A percentile compares a stretch with the other conserved stretches of the same genome.
Evolutionary conservation across 2,329 filamentous ascomycete species (phyloP).

Genomic region (Xylariaceae sp.): DNA sequence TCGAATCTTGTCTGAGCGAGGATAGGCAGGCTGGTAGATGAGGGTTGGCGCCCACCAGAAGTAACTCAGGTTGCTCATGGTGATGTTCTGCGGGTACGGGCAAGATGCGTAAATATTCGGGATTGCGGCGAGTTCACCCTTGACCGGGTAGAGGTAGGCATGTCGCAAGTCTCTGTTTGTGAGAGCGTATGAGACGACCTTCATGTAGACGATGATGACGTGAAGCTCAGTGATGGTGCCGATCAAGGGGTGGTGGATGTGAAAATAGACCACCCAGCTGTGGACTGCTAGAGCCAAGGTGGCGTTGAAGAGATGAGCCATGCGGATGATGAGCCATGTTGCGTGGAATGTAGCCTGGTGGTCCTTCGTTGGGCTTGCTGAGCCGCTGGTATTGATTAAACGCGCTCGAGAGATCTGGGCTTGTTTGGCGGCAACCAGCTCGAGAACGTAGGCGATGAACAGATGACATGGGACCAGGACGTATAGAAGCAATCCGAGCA

Average conservation of each 20-base stretch:
- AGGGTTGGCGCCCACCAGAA: conserved; percentile 98
- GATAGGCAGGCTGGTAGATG: conserved; percentile 95
- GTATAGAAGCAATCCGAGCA: conserved; percentile 73
- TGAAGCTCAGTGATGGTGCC: conserved; percentile 88
- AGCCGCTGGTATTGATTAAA: conserved; percentile 42
- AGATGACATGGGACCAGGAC: conserved; percentile 86
- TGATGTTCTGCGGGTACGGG: conserved; percentile 89
- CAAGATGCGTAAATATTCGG: conserved; percentile 78
- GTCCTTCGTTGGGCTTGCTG: conserved; percentile 52
- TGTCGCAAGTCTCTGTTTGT: conserved; percentile 94
- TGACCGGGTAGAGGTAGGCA: conserved; percentile 73
- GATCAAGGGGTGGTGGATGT: conserved; percentile 88
- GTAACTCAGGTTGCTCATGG: conserved; percentile 78
- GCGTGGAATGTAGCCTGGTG: conserved; percentile 62
- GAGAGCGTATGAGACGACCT: conserved; percentile 91
- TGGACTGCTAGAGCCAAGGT: conserved; percentile 75
- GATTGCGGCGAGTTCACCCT: conserved; percentile 60
- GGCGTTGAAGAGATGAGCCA: conserved; percentile 77
- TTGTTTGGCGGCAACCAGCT: conserved; percentile 73
- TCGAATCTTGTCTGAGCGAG: conserved; percentile 71
- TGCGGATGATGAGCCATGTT: conserved; percentile 75
- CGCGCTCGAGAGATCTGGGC: conserved; percentile 62
- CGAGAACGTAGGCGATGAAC: conserved; percentile 84
- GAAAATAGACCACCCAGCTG: conserved; percentile 80
- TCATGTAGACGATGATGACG: conserved; percentile 92